Base-by-base conservation (phyloP, 352 stramenopile genomes). In the Globisporangium lucens region DNA sequence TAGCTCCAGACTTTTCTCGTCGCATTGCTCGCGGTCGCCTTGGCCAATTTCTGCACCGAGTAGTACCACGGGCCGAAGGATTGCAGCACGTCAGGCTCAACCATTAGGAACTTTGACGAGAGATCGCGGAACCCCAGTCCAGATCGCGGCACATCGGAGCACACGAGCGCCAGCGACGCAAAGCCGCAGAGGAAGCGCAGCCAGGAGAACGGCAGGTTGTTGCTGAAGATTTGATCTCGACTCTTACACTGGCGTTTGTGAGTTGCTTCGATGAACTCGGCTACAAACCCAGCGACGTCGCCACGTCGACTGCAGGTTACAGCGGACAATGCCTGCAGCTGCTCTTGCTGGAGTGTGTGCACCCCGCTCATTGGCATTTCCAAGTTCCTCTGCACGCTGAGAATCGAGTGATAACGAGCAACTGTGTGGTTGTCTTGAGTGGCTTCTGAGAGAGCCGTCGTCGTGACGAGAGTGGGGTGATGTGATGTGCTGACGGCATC, bases 1-100 rank as follows among this genome's bases (percentile, higher is more conserved):
- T 56, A 56, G 49, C 22, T 56, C 22, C 49, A 56, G 49, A 56
- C 22, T 56, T 56, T 56, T 20, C 10, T 10, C 49, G 22, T 35
- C 9, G 8, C 49, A 27, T 30, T 56, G 7, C 13, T 33, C 22
- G 22, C 22, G n/a, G 49, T 33, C 13, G 10, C 27, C 22, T 56
- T 56, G n/a, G n/a, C 35, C 49, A 56, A 27, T 13, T 33, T 30
- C 49, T 56, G 49, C 10, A 35, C 49, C 49, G 49, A 56, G 49
- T 56, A 56, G n/a, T 33, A 33, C 49, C 22, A 56, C 49, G 22
- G 49, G 6, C 22, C 49, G 47, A 55, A 55, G 20, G 7, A 29
- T 12, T 55, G 47, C 8, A 35, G 13, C n/a, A 56, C 22, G 12
- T 56, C 36, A 43, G 51, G 10, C 51, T 57, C 22, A 9, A 36